Evolutionary conservation across 306 rosid species (phyloP), one percentile per base, ranked within the genome.

Genomic region (Glycine soja): DNA sequence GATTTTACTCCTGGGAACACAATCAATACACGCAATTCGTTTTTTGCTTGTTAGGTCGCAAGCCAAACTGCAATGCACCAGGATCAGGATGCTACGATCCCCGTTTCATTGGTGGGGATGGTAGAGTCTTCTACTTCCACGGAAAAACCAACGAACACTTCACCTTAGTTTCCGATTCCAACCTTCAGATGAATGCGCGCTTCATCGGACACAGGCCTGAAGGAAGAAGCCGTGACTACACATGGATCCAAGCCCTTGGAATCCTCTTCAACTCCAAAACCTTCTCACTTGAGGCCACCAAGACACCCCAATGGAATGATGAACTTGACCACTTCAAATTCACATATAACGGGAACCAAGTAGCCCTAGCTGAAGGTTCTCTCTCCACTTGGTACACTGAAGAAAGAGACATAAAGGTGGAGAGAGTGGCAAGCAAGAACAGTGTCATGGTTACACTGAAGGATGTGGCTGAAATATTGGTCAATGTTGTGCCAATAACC

Each of bases 71-170:
- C 84, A 84, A 88, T 58, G 82, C 88, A 18, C 90, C 88, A 0
- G 91, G 90, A 82, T 80, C 88, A 42, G 87, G 87, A 77, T 86
- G 88, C 68, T 68, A 65, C 18, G 91, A 86, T 73, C 91, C 91
- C 2, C 85, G 84, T 13, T 86, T 88, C 87, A 76, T 86, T 5
- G 90, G 89, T 0, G 89, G 89, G 4, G 87, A 88, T 68, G 88
- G 88, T 5, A 68, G 83, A 64, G 90, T 88, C 7, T 88, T 86
- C 82, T 84, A 86, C 47, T 88, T 86, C 85, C 91, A 86, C 7
- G 88, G 87, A 14, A 89, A 86, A 80, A 86, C 79, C 64, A 84
- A 84, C 4, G 16, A 82, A 51, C 81, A 84, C 36, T 89, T 86
- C 82, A 58, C 42, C 73, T 59, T 86, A 14, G 88, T 84, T 50